A percentile compares a stretch with the other conserved stretches of the same genome.
phyloP scores from a whole-genome alignment of 2,329 filamentous ascomycete species.

The Colletotrichum cereale region DNA sequence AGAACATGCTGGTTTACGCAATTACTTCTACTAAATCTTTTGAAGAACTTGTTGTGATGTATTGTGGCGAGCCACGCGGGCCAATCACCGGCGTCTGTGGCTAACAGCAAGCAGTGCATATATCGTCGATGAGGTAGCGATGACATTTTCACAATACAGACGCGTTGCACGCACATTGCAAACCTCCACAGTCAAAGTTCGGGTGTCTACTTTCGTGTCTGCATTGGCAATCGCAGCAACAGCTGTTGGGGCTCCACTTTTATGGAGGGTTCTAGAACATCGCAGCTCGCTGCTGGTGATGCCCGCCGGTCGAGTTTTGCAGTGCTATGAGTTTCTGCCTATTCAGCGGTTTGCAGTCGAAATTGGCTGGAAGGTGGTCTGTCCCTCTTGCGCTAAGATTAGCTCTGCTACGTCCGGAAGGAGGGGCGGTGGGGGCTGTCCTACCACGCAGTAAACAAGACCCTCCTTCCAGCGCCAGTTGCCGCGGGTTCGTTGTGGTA shows the following conservation, averaged over 20 bases:
- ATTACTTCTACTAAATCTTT: no score
- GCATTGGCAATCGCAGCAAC: background rate
- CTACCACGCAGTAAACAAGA: background rate
- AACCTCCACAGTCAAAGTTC: background rate
- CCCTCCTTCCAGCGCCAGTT: background rate
- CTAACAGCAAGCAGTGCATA: no score
- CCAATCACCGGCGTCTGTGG: background rate
- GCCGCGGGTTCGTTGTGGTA: background rate
- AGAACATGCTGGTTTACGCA: no score
- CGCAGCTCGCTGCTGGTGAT: no score
- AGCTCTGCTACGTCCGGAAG: background rate
- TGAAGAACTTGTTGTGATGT: background rate
- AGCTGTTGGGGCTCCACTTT: background rate
- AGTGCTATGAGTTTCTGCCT: no score
- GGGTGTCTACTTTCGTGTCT: background rate
- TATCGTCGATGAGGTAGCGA: background rate
- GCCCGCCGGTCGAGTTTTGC: no score
- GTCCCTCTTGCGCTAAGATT: background rate
- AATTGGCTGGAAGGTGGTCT: no score
- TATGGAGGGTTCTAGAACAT: background rate
- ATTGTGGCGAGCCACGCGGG: background rate
- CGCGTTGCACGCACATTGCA: background rate
- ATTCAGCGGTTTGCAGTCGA: no score
- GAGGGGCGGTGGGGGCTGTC: background rate
- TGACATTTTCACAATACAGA: background rate